Base-by-base conservation (phyloP, 2,329 filamentous ascomycete genomes). In the Xylaria sp. region DNA sequence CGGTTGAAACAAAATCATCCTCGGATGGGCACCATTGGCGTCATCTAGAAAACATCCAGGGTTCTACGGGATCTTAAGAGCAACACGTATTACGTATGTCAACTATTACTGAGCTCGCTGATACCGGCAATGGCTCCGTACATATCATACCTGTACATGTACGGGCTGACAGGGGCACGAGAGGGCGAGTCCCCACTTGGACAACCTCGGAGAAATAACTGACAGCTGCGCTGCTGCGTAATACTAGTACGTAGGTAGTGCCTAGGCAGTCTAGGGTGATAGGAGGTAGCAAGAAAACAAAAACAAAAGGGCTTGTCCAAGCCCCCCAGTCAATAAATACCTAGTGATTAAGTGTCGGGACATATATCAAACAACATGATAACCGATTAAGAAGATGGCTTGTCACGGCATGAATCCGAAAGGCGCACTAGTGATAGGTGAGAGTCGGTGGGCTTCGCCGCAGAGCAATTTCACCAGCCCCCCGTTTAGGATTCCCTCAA, bases 201-300 rank as follows among this genome's bases (percentile, higher is more conserved):
- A 45, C 48, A 52, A 29, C 18, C 16, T 54, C 54, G 57, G 57
- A 50, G 48, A 57, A 55, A 57, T 54, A 46, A 49, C n/a, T 11
- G 22, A 34, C 29, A 34, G 29, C 29, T 34, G 29, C 29, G 29
- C n/a, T 34, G 16, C 4, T 34, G 3, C 16, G 29, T 34, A 34
- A 34, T 34, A 34, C 9, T 26, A 26, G 9, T 34, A 34, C 8
- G 16, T 4, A 34, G 16, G 29, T 34, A 7, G 29, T 34, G 29
- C 9, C 16, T 13, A 13, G 11, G 29, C 29, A n/a, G n/a, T n/a
- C n/a, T n/a, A n/a, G n/a, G n/a, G n/a, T n/a, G n/a, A n/a, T n/a
- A n/a, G n/a, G n/a, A n/a, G n/a, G n/a, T n/a, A n/a, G n/a, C n/a
- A n/a, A n/a, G n/a, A n/a, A n/a, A n/a, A n/a, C n/a, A n/a, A n/a